phyloP scores from a whole-genome alignment of 768 basidiomycete species.

The Suillus sp. region DNA sequence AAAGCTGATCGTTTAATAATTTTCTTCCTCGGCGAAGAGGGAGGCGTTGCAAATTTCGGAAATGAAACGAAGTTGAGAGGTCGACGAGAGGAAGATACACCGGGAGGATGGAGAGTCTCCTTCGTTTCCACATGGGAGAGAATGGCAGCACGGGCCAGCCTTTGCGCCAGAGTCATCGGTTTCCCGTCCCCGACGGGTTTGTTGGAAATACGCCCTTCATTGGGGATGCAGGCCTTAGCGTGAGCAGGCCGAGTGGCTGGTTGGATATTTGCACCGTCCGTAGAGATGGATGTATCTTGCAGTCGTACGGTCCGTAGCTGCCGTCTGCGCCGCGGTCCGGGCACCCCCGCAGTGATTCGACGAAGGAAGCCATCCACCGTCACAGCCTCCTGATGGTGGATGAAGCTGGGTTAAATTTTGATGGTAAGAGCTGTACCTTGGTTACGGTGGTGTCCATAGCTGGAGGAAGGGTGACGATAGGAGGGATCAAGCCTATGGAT shows the following conservation, averaged over 20 bases:
- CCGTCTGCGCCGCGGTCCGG: constrained; percentile 3
- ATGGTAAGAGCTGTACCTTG: background rate
- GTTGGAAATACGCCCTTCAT: background rate
- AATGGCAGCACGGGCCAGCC: constrained; percentile 30
- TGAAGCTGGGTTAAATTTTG: background rate
- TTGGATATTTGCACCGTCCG: constrained; percentile 24
- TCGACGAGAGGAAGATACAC: constrained; percentile 20
- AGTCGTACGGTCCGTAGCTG: background rate
- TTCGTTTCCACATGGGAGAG: constrained; percentile 28
- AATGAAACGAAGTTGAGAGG: constrained; percentile 33
- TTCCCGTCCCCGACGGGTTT: constrained; percentile 7
- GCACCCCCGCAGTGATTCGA: constrained; percentile 6
- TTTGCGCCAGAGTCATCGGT: constrained; percentile 14
- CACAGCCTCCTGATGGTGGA: constrained; percentile 13
- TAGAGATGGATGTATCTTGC: background rate
- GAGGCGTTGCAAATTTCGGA: constrained; percentile 22
- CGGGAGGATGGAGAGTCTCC: constrained; percentile 15
- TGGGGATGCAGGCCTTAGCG: background rate
- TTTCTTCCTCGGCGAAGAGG: background rate
- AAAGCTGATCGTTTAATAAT: background rate
- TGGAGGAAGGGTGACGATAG: constrained; percentile 20
- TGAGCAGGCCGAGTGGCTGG: background rate
- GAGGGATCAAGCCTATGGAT: constrained; percentile 17
- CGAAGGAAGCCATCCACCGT: constrained; percentile 33
- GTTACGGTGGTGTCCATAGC: background rate